Evolutionary conservation across 306 rosid genomes (phyloP), one percentile per base, ranked within the genome.

Genomic region (Ceratonia siliqua): DNA sequence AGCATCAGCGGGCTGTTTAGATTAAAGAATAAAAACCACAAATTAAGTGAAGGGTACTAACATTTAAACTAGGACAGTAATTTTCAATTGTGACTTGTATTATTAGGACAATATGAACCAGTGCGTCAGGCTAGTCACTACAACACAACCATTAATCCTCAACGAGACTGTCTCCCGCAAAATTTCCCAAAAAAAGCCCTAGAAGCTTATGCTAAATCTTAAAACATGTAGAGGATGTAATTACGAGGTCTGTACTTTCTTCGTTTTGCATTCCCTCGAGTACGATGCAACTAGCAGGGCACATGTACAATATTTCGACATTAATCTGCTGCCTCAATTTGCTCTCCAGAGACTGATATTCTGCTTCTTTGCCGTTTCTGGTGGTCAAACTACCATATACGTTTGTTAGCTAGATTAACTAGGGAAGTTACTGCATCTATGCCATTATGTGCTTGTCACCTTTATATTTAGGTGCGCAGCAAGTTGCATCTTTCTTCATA

Each of bases 341-440:
- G 74, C 36, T 21, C 62, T 72, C 52, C 62, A 52, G 59, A 75
- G 49, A 21, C 48, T 35, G 53, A 50, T 12, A 66, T 43, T 62
- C 62, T 32, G 75, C 71, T 73, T 74, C 39, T 49, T 17, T 55
- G 53, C 50, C 18, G 71, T 20, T 73, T 45, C 69, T 15, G 77
- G n/a, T 7, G 28, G 74, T 45, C 52, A 43, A 68, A 57, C 74
- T 27, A 67, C 59, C 10, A 30, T 33, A 42, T 28, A 21, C 10
- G 68, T 63, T 56, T 50, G 63, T 27, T 66, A 70, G 79, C 68
- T 43, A 45, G 61, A 66, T 80, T 46, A 30, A 71, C 50, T 25
- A 46, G 70, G 69, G 69, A 25, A 25, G 35, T 45, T 54, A 63
- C 70, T n/a, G 79, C 85, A 65, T 65, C 22, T 38, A 46, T 50